Evolutionary conservation across 768 basidiomycete genomes (phyloP), one percentile per base, ranked within the genome.

Genomic region (Trametes gibbosa): DNA sequence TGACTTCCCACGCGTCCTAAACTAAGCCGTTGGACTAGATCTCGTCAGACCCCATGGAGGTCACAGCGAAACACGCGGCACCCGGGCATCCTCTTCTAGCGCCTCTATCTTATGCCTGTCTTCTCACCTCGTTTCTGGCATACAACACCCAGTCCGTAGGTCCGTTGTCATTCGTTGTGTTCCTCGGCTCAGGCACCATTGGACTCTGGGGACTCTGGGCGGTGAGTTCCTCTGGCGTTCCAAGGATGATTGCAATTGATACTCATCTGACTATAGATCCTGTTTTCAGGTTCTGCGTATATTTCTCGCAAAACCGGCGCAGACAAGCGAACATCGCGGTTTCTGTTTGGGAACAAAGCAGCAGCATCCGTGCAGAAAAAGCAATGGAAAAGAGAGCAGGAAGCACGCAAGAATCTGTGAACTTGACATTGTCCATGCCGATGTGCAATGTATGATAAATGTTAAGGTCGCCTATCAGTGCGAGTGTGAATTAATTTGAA

Each of bases 241-340:
- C 25, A 14, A 34, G 12, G 25, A 3, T 17, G 13, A 12, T 23
- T 24, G 46, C 9, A 32, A 4, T 27, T 12, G 23, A 37, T 19
- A 25, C 42, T 47, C 24, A 35, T 17, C 52, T 55, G 29, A 32
- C 5, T 32, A 10, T 32, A 89, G 87, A 77, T 86, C 47, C 66
- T 84, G 50, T 90, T 92, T 66, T 79, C 82, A 40, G 78, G 79
- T 24, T 77, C 86, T 13, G 76, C 78, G 24, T 68, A 74, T 39
- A 70, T 81, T 47, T 90, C 89, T 32, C 83, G 81, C 68, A 87
- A 82, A 64, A 92, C 90, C 5, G 91, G 90, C 17, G 86, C 89
- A 19, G 89, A 92, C 73, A 92, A 92, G 67, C 83, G 82, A 61
- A 93, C 90, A 4, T 91, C 89, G 16, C 68, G 84, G 5, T 92